Evolutionary conservation across 305 asterid species (phyloP), one percentile per base, ranked within the genome.

Genomic region (Solanum hybrid): DNA sequence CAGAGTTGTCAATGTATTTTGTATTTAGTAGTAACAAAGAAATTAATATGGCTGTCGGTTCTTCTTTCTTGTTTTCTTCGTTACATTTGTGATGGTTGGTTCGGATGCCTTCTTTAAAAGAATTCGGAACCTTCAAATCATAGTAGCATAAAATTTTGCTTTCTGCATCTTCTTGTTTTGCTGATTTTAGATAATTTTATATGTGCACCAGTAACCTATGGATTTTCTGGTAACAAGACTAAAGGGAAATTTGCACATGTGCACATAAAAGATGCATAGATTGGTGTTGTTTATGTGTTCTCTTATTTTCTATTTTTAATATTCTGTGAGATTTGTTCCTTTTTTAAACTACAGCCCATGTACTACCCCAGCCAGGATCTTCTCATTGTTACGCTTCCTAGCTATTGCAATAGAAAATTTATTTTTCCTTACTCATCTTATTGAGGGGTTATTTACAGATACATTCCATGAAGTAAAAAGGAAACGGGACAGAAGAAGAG

Each of bases 391-490:
- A 32, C 3, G 4, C 32, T 32, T 85, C 51, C 31, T 32, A 56
- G 76, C 34, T 32, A 85, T 85, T 36, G n/a, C 40, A 85, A 85
- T 85, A 85, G 34, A 11, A 22, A 60, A 51, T 84, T 84, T 11
- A 8, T 85, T 31, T 56, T 56, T 56, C 77, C 29, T 85, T 11
- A 32, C 88, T 85, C 75, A 85, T 85, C 77, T 56, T 34, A 32
- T 85, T 32, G n/a, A 22, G n/a, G 77, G 24, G 51, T 77, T 88
- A 40, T 91, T 37, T 88, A 90, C 98, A 97, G 99, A 96, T 92
- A 92, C 99, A 32, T 97, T 97, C 89, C 99, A 97, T 79, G 99
- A 95, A 93, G 99, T 97, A 69, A 95, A 93, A 90, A 93, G 98
- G 93, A 97, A 95, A 89, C 97, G 97, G 20, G 96, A 95, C 88